Conservation (phyloP, 1,284 basidiomycete genomes). For the Ustilago cynodontis region DNA sequence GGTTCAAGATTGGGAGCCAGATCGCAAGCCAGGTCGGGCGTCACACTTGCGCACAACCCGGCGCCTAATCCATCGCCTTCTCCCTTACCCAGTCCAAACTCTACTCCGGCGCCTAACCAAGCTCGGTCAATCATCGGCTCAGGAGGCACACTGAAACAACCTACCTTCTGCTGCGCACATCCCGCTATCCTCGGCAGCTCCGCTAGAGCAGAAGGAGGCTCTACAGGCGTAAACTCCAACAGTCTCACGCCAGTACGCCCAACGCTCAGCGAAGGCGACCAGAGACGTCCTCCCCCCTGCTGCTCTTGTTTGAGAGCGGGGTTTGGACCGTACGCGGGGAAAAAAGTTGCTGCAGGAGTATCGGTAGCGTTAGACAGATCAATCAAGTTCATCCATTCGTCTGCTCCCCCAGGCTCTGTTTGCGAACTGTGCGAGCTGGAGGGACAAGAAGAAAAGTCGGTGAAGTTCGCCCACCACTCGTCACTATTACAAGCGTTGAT, state of each 20-base stretch:
- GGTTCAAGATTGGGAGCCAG: not conserved
- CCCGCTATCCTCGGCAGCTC: too few species aligned
- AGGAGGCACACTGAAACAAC: conserved; percentile 1
- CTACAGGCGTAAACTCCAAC: not conserved
- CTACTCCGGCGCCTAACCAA: not conserved
- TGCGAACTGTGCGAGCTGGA: not conserved
- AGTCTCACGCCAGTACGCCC: not conserved
- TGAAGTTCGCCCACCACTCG: not conserved
- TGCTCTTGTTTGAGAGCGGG: not conserved
- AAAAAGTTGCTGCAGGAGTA: not conserved
- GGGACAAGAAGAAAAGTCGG: not conserved
- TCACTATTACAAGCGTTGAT: not conserved
- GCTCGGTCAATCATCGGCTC: not conserved
- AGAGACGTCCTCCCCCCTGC: not conserved
- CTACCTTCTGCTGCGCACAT: too few species aligned
- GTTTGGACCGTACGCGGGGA: not conserved
- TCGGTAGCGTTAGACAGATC: not conserved
- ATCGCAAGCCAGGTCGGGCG: too few species aligned
- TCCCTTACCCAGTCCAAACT: not conserved
- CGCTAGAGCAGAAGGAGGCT: not conserved
- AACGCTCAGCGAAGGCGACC: not conserved
- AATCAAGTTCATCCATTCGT: conserved; percentile 1
- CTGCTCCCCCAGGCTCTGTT: not conserved
- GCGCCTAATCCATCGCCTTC: too few species aligned
- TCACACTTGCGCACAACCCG: too few species aligned